Evolutionary conservation across 2,329 filamentous ascomycete species (phyloP), one percentile per base, ranked within the genome.

Genomic region (Fusarium fujikuroi): DNA sequence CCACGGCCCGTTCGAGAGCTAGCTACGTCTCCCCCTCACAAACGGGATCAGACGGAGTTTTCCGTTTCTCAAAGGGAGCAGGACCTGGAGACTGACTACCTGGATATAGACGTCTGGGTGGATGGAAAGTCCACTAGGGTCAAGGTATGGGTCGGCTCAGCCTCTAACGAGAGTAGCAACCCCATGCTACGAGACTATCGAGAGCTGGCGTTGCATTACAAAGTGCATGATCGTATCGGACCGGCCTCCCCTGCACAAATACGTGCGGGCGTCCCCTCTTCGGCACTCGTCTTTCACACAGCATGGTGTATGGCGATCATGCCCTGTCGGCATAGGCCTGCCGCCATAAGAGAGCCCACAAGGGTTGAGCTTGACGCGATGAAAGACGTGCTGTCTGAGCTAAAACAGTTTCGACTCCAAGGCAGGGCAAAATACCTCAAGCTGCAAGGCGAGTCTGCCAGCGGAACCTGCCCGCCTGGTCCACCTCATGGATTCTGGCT

Each of bases 231-330:
- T n/a, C 70, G 77, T 28, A 74, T 87, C 21, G 85, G 83, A 3
- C 86, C 87, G 8, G 85, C 81, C 9, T 85, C 84, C 11, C 86
- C 87, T 18, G 79, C 81, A 25, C 88, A 90, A 60, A 79, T 87
- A 21, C 79, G 76, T 5, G 86, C 86, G 0, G 88, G 88, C 3
- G 87, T 85, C 9, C 88, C 88, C 9, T 53, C 77, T 2, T 79
- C 81, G 0, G 79, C 82, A 2, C 84, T 83, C 61, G 77, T 90
- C 43, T 90, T 86, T 72, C 81, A 85, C 34, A 83, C 82, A 3
- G 88, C 88, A 1, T 90, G 88, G 88, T 83, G 85, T 65, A 82
- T 88, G 59, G 72, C 88, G 19, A 66, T 88, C 7, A 79, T 84
- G 69, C 84, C 85, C 12, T 58, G 47, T 1, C 66, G 50, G 34